Conservation (phyloP, 345 rosid species). For the Acer yangbiense region DNA sequence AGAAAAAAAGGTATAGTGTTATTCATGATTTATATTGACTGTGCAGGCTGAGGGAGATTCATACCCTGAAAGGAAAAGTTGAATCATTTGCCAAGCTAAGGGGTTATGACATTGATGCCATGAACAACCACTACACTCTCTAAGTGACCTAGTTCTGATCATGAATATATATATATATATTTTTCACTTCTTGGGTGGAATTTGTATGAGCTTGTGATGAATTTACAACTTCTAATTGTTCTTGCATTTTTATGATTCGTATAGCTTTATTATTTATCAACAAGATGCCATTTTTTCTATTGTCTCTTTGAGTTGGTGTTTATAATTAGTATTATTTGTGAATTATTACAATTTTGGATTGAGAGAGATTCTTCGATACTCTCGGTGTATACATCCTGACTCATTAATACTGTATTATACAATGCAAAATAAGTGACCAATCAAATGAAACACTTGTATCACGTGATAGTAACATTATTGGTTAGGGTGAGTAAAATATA, state of each 20-base stretch:
- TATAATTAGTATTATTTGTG: too few species aligned
- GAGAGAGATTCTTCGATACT: too few species aligned
- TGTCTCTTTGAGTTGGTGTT: too few species aligned
- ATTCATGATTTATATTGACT: neutral
- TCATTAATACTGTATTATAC: too few species aligned
- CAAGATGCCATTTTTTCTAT: neutral
- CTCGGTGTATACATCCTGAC: too few species aligned
- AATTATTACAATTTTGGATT: too few species aligned
- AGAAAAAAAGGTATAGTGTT: neutral
- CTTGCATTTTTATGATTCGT: neutral
- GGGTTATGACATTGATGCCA: slow-evolving; percentile 46
- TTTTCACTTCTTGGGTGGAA: neutral
- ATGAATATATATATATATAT: neutral
- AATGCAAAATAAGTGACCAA: too few species aligned
- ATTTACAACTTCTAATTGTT: neutral
- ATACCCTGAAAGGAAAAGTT: slow-evolving; percentile 52
- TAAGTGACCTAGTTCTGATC: neutral
- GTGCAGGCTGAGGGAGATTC: slow-evolving; percentile 55
- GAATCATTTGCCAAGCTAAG: slow-evolving; percentile 53
- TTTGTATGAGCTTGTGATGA: neutral
- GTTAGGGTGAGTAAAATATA: too few species aligned
- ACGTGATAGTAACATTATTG: too few species aligned
- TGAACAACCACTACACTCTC: slow-evolving; percentile 39
- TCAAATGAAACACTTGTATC: too few species aligned
- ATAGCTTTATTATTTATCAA: neutral